Evolutionary conservation across 345 rosid species (phyloP).

Genomic region (Cardamine chenopodiifolia): DNA sequence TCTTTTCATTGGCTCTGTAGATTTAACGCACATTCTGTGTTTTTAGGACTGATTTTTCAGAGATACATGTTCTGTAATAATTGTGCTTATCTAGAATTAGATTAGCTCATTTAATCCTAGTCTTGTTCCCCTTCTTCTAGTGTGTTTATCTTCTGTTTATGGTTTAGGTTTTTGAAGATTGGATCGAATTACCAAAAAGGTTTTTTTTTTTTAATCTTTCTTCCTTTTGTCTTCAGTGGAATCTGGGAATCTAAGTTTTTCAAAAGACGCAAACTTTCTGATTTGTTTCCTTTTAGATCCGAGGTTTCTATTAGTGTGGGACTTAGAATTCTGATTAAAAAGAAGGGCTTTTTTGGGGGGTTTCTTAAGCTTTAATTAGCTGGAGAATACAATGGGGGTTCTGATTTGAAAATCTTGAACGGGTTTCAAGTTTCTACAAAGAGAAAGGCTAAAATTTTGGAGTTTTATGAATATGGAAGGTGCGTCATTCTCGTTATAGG

Average conservation of each 20-base stretch:
- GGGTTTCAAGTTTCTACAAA: constrained; percentile 41
- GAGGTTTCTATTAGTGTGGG: constrained; percentile 18
- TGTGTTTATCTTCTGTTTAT: constrained; percentile 29
- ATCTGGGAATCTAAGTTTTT: constrained; percentile 42
- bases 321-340: neutral
- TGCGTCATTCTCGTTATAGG: constrained; percentile 44
- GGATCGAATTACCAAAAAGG: constrained; percentile 39
- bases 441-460: constrained; percentile 41
- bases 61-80: constrained; percentile 16
- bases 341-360: neutral
- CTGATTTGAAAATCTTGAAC: constrained; percentile 27
- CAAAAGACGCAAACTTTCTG: constrained; percentile 37
- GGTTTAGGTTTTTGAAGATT: constrained; percentile 37
- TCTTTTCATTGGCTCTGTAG: constrained; percentile 36
- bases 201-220: neutral
- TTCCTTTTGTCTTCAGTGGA: constrained; percentile 23
- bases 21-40: constrained; percentile 34
- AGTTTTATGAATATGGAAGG: constrained; percentile 51
- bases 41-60: neutral
- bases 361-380: constrained; percentile 45
- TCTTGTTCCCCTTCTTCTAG: neutral
- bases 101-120: neutral
- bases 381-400: constrained; percentile 38
- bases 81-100: neutral
- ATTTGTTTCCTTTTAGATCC: constrained; percentile 29